These are phyloP conservation scores for Anaeramoeba flamelloides DNA, from an alignment of 78 protist genomes.

Conservation along the genomic window DNA sequence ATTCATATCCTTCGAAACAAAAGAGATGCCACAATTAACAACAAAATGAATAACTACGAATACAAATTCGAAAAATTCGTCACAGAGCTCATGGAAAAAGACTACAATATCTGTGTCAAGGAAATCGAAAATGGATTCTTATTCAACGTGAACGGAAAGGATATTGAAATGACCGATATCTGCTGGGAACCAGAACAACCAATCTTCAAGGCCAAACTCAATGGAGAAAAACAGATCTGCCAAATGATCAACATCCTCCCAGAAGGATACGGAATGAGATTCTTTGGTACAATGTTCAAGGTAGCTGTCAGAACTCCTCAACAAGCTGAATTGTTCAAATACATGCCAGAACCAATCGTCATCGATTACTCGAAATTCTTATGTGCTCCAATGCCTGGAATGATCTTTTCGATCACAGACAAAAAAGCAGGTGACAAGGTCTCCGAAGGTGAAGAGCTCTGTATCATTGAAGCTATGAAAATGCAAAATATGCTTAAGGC, in stretches of 20 bases:
- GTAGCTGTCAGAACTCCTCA: conserved; percentile 18
- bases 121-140: neutral
- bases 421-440: conserved; percentile 36
- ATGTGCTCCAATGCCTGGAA: conserved; percentile 69
- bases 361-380: conserved; percentile 36
- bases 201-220: conserved; percentile 6
- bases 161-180: neutral
- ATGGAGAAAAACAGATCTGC: neutral
- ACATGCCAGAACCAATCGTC: conserved; percentile 38
- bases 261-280: neutral
- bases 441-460: conserved; percentile 49
- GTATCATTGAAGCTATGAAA: conserved; percentile 93
- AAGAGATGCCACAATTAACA: neutral
- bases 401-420: conserved; percentile 13
- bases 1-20: neutral
- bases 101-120: neutral
- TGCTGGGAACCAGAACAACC: neutral
- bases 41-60: neutral
- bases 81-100: neutral
- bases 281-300: conserved; percentile 6
- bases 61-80: neutral
- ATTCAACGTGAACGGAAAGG: neutral
- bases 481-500: conserved; percentile 82
- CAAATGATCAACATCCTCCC: neutral
- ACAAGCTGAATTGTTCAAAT: conserved; percentile 15